Conservation (phyloP, 805 yeast species). For the Schizosaccharomyces lindneri region DNA sequence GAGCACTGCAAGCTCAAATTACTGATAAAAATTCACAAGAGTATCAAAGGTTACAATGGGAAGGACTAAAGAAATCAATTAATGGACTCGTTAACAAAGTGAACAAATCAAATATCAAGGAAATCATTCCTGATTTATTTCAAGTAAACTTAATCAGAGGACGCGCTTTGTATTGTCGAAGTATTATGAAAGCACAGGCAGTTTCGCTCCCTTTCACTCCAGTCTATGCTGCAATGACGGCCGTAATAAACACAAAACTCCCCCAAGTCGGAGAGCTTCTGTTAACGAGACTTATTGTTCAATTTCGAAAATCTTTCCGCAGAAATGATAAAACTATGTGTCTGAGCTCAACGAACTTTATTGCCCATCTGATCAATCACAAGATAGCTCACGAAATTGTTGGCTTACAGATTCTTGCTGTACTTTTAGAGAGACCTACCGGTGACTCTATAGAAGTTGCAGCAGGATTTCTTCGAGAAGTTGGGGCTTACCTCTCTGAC, state of each 20-base stretch:
- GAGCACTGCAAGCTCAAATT: constrained; percentile 19
- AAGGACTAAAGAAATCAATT: constrained; percentile 21
- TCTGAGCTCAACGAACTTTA: constrained; percentile 21
- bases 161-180: constrained; percentile 32
- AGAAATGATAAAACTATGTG: constrained; percentile 23
- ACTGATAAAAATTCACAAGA: constrained; percentile 16
- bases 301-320: constrained; percentile 30
- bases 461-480: constrained; percentile 22
- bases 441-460: constrained; percentile 34
- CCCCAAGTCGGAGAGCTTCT: constrained; percentile 45
- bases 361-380: constrained; percentile 40
- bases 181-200: constrained; percentile 30
- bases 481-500: constrained; percentile 27
- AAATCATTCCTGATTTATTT: constrained; percentile 26
- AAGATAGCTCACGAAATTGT: constrained; percentile 32
- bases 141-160: constrained; percentile 35
- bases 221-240: constrained; percentile 31
- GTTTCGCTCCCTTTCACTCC: constrained; percentile 20
- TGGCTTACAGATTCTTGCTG: constrained; percentile 25
- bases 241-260: constrained; percentile 37
- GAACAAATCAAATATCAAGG: constrained; percentile 23
- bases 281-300: constrained; percentile 26
- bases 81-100: constrained; percentile 25
- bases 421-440: constrained; percentile 24
- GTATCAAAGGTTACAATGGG: constrained; percentile 35